phyloP scores from a whole-genome alignment of 1,284 basidiomycete genomes.

The Porogramme epimiltina region DNA sequence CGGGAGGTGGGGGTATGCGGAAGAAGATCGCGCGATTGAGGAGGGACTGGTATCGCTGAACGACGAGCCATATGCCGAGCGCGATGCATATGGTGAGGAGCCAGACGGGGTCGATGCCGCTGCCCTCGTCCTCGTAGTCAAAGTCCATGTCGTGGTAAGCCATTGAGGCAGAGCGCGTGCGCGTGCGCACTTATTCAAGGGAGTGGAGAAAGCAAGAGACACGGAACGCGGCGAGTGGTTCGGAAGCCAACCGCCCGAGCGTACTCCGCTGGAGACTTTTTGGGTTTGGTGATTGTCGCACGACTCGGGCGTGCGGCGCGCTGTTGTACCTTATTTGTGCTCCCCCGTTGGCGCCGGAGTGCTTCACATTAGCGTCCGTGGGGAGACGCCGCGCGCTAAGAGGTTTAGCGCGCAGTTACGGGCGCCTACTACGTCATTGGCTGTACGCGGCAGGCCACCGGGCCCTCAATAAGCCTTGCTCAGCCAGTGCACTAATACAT shows the following conservation, averaged over 20 bases:
- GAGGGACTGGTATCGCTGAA: constrained; percentile 69
- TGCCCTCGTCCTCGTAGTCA: constrained; percentile 34
- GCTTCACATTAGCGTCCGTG: too few species aligned
- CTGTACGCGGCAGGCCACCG: constrained; percentile 16
- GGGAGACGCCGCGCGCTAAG: too few species aligned
- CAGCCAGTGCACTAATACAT: constrained; percentile 2
- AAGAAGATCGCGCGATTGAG: constrained; percentile 75
- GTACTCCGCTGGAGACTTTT: constrained; percentile 2
- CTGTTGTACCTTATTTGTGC: constrained; percentile 22
- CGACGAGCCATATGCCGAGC: constrained; percentile 76
- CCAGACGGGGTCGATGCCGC: constrained; percentile 33
- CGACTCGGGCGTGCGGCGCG: constrained; percentile 20
- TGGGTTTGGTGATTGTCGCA: constrained; percentile 15
- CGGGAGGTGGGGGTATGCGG: constrained; percentile 55
- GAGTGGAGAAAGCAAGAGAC: constrained; percentile 3
- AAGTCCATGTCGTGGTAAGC: constrained; percentile 21
- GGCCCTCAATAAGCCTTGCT: neutral
- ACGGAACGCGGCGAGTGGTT: constrained; percentile 7
- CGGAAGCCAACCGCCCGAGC: constrained; percentile 10
- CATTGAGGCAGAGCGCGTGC: constrained; percentile 6
- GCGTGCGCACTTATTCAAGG: neutral
- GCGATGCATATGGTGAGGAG: constrained; percentile 64
- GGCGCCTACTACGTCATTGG: neutral
- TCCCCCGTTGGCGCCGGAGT: constrained; percentile 11
- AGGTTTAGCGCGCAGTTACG: too few species aligned